Conservation (phyloP, 179 eudicot genomes). For the Nepenthes alata region DNA sequence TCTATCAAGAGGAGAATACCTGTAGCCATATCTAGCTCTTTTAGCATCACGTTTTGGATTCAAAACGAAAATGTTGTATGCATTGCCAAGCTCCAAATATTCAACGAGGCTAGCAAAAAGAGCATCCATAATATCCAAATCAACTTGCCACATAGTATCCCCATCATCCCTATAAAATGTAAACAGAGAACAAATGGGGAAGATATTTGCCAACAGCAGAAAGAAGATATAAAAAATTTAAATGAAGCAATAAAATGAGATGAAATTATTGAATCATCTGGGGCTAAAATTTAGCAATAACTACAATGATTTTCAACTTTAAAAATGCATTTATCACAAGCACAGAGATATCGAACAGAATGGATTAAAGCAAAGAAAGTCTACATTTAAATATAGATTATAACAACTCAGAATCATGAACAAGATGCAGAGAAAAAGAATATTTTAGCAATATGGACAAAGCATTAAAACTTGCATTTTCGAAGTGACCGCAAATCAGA, state of each 20-base stretch:
- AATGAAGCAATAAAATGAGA: slow-evolving; percentile 2
- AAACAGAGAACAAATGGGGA: slow-evolving; percentile 4
- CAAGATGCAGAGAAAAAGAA: no score
- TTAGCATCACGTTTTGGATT: slow-evolving; percentile 61
- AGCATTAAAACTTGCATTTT: no score
- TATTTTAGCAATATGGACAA: no score
- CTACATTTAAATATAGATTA: no score
- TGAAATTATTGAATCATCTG: no score
- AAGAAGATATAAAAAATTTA: neutral
- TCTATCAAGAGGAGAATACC: slow-evolving; percentile 22
- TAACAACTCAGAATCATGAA: no score
- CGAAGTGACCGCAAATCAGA: no score
- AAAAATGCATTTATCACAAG: no score
- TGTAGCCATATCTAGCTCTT: slow-evolving; percentile 67
- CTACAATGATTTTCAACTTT: no score
- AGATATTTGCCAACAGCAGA: neutral
- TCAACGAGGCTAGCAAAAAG: slow-evolving; percentile 74
- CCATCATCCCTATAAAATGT: slow-evolving; percentile 34
- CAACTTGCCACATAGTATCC: slow-evolving; percentile 78
- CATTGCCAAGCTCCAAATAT: slow-evolving; percentile 75
- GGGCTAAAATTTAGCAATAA: no score
- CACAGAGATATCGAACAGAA: no score
- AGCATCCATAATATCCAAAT: slow-evolving; percentile 77
- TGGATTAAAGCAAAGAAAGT: no score
- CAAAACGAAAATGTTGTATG: slow-evolving; percentile 72